Conservation (phyloP, 2,329 filamentous ascomycete species). For the Xylariaceae sp. region DNA sequence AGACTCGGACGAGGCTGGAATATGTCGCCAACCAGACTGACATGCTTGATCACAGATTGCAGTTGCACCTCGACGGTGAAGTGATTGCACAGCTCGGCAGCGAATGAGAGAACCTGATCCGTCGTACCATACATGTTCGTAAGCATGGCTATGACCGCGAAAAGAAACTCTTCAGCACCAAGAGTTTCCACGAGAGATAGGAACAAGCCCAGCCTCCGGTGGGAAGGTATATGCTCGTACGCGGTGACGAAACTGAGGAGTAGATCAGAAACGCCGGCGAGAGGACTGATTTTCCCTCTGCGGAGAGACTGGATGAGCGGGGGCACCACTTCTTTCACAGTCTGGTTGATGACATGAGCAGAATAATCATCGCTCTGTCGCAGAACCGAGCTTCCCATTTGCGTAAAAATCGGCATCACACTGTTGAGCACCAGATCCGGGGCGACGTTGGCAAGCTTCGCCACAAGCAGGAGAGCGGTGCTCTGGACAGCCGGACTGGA, state of each 20-base stretch:
- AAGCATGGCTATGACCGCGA: conserved; percentile 80
- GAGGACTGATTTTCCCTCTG: conserved; percentile 67
- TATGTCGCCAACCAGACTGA: conserved; percentile 68
- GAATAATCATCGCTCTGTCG: conserved; percentile 95
- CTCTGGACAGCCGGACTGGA: conserved; percentile 92
- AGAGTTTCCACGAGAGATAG: conserved; percentile 77
- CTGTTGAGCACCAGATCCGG: conserved; percentile 91
- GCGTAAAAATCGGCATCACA: conserved; percentile 98
- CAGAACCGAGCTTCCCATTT: conserved; percentile 88
- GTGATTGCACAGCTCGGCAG: conserved; percentile 62
- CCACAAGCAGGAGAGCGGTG: conserved; percentile 78
- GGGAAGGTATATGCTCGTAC: conserved; percentile 89
- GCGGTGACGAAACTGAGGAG: conserved; percentile 94
- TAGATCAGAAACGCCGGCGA: conserved; percentile 79
- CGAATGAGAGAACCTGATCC: conserved; percentile 65
- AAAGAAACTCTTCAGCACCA: conserved; percentile 79
- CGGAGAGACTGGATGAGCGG: conserved; percentile 80
- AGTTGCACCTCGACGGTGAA: conserved; percentile 73
- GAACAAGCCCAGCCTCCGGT: conserved; percentile 77
- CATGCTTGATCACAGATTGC: conserved; percentile 66
- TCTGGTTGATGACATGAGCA: conserved; percentile 90
- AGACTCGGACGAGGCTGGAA: conserved; percentile 67
- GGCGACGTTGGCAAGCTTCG: conserved; percentile 75
- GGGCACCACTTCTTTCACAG: conserved; percentile 88
- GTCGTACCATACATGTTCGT: conserved; percentile 82